A percentile compares a stretch with the other conserved stretches of the same genome.
Conservation (phyloP, 2,329 filamentous ascomycete genomes). For the Diplodia intermedia region DNA sequence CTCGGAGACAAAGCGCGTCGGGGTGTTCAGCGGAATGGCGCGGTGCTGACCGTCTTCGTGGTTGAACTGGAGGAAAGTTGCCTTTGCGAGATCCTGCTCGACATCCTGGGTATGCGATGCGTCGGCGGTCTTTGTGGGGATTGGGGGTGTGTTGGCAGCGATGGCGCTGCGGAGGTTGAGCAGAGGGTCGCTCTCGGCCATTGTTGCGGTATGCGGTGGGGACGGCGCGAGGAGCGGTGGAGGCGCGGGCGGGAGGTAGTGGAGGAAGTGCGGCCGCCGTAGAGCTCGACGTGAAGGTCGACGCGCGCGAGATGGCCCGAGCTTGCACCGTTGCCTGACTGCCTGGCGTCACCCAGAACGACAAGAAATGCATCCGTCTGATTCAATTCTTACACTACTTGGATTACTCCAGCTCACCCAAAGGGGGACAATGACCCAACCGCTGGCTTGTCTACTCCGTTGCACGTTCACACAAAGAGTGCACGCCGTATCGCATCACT, state of each 20-base stretch:
- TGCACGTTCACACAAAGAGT: background rate
- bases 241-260: background rate
- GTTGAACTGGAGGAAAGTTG: constrained; percentile 69
- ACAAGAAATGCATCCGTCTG: too few species aligned
- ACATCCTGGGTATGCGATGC: constrained; percentile 66
- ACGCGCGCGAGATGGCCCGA: constrained; percentile 23
- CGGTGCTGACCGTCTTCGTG: constrained; percentile 59
- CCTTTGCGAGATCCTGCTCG: constrained; percentile 65
- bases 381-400: too few species aligned
- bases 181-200: constrained; percentile 75
- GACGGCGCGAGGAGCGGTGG: constrained; percentile 16
- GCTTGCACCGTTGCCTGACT: constrained; percentile 22
- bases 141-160: constrained; percentile 70
- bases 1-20: constrained; percentile 83
- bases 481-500: background rate
- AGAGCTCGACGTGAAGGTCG: constrained; percentile 22
- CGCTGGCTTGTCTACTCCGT: too few species aligned
- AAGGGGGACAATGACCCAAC: too few species aligned
- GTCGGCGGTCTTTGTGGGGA: constrained; percentile 75
- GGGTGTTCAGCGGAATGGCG: constrained; percentile 71
- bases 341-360: background rate
- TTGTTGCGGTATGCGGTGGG: constrained; percentile 42
- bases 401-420: too few species aligned
- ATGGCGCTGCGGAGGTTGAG: constrained; percentile 85
- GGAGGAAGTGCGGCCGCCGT: constrained; percentile 11